These are phyloP conservation scores for Tolypocladium nubicola DNA, from an alignment of 2,329 filamentous ascomycete genomes.

Conservation along the genomic window DNA sequence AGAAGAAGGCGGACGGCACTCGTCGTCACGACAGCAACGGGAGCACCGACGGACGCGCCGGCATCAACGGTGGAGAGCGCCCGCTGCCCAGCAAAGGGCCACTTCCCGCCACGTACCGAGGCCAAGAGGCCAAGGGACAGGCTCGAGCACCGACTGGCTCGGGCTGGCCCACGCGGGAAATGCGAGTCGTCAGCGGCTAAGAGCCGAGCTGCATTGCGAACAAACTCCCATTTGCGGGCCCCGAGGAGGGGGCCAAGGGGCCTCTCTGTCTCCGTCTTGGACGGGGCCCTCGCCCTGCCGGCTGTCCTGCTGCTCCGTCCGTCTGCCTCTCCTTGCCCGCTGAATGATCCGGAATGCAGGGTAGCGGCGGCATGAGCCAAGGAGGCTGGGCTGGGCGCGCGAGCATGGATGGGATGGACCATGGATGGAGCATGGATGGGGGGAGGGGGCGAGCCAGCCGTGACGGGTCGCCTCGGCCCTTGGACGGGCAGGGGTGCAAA, in stretches of 20 bases:
- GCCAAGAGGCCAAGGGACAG: neutral
- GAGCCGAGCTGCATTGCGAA: neutral
- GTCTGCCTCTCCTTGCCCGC: neutral
- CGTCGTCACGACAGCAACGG: neutral
- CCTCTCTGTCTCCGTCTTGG: neutral
- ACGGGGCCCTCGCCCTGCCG: neutral
- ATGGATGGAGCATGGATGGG: neutral
- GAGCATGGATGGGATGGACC: neutral
- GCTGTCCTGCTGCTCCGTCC: neutral
- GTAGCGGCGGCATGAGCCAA: too few species aligned
- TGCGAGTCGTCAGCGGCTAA: neutral
- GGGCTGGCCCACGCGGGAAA: neutral
- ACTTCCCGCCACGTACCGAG: neutral
- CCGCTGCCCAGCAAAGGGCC: neutral
- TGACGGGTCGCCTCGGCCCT: neutral
- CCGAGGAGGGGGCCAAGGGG: too few species aligned
- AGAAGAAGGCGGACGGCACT: neutral
- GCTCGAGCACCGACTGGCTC: too few species aligned
- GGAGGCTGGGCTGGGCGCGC: neutral
- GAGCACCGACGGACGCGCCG: neutral
- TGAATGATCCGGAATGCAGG: neutral
- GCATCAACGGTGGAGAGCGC: neutral
- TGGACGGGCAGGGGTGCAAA: slow-evolving; percentile 1
- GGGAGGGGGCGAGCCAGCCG: neutral
- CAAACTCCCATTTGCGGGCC: neutral